These are phyloP conservation scores for Lactarius sp. DNA, from an alignment of 768 basidiomycete genomes.

Conservation along the genomic window DNA sequence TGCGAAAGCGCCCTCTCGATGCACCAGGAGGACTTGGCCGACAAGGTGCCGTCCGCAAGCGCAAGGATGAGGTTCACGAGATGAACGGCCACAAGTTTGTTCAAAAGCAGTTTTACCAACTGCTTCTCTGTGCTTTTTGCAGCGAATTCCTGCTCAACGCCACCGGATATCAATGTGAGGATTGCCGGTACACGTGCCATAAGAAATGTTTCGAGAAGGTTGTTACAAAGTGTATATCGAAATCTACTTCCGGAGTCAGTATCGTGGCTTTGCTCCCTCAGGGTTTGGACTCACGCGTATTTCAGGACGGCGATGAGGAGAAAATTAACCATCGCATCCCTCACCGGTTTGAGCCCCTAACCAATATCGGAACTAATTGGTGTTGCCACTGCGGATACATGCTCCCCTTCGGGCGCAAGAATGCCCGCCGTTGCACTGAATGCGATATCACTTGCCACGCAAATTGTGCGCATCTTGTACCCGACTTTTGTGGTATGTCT, in stretches of 20 bases:
- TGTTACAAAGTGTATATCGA: slow-evolving; percentile 98
- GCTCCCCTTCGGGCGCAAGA: slow-evolving; percentile 94
- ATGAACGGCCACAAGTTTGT: slow-evolving; percentile 99
- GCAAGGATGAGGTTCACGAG: slow-evolving; percentile 96
- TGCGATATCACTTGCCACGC: slow-evolving; percentile 97
- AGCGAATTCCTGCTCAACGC: slow-evolving; percentile 97
- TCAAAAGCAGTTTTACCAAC: slow-evolving; percentile 95
- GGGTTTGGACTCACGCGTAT: slow-evolving; percentile 3
- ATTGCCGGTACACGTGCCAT: slow-evolving; percentile 98
- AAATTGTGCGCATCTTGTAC: slow-evolving; percentile 95
- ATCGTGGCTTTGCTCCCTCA: background rate
- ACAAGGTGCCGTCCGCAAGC: slow-evolving; percentile 96
- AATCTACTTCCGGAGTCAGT: slow-evolving; percentile 88
- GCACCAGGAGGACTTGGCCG: slow-evolving; percentile 89
- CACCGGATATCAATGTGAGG: slow-evolving; percentile 97
- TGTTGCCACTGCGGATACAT: slow-evolving; percentile 99
- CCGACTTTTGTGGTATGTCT: slow-evolving; percentile 99
- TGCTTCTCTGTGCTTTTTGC: slow-evolving; percentile 98
- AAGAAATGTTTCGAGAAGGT: slow-evolving; percentile 99
- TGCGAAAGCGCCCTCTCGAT: slow-evolving; percentile 92
- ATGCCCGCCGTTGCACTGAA: slow-evolving; percentile 91
- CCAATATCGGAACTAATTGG: slow-evolving; percentile 97
- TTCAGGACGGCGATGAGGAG: slow-evolving; percentile 91
- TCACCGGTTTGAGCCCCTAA: slow-evolving; percentile 94
- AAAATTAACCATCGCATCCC: slow-evolving; percentile 99